Evolutionary conservation across 2,329 filamentous ascomycete genomes (phyloP), one percentile per base, ranked within the genome.

Genomic region (Bertia moriformis): DNA sequence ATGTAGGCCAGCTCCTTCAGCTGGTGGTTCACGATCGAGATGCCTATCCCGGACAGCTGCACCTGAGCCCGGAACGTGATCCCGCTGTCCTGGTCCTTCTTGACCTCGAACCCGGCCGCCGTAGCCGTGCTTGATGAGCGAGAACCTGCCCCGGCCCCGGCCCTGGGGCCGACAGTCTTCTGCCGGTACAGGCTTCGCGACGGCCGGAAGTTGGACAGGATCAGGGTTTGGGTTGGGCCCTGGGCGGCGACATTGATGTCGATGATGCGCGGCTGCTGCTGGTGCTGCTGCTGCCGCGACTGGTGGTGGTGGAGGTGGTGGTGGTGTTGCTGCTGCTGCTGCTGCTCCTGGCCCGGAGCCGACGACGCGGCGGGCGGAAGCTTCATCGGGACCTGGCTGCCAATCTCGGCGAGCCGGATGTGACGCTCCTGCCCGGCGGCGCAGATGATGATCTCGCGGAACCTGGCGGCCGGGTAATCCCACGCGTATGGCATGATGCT

Each of bases 401-500:
- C 91, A 51, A 98, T 98, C 55, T 98, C 91, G 2, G 89, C 85
- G 46, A 98, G 70, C 57, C 93, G 94, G 54, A 98, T 82, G 52
- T 95, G 86, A 19, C 91, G 72, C 54, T 95, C 87, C 51, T 81
- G 85, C 43, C 78, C 78, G 50, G 80, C 77, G 4, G 80, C 81
- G 40, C 68, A 78, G 52, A 98, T 76, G 38, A 96, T 77, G 29
- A 98, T 73, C 55, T 95, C 91, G 51, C 91, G 93, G 61, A 84
- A 82, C 61, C 93, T 95, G 14, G 87, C 88, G 1, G 91, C 89
- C 1, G 91, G 93, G 60, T 94, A 98, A 54, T 98, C 93, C 91
- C 91, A 98, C 2, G 91, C 89, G 52, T 98, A 98, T 1, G 93
- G 91, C 91, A 98, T 98, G 58, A 98, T 94, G 58, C 89, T 96